Base-by-base conservation (phyloP, 2,329 filamentous ascomycete genomes). In the Aspergillus persii region DNA sequence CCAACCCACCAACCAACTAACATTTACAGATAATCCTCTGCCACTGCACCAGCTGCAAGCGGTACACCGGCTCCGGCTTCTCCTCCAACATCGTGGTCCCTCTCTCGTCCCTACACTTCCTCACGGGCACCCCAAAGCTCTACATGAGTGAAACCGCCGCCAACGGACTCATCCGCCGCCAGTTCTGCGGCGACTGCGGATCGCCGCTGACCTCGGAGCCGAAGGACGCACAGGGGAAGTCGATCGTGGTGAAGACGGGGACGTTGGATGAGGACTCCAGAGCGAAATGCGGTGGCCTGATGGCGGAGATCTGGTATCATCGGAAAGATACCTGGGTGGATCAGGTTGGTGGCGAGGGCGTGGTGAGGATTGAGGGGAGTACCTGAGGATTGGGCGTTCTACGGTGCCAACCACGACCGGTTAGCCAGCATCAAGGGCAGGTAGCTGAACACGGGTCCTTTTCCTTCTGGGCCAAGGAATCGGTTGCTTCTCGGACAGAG, bases 31-130 rank as follows among this genome's bases (percentile, higher is more conserved):
- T 50, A 33, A 30, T 47, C 50, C 50, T 66, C 57, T 69, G 68
- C 58, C 66, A 69, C 62, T 69, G 68, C 59, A 63, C 41, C 46
- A 64, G 48, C 57, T 69, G 68, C 62, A 69, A 69, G 41, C 66
- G 65, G 26, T 66, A 69, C 58, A 68, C 68, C 2, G 66, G 67
- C 55, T 61, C 63, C 12, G 56, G 56, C 46, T 70, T 69, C 59
- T 69, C 67, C 4, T 51, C 66, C 46, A 70, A 69, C 56, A 57
- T 69, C 30, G 53, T 66, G 50, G 47, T 69, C 31, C 60, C 66
- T 0, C 44, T 56, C 18, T 47, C 60, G 3, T 36, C 31, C 3
- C 49, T 69, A 11, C 47, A 55, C 41, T 69, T 62, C 58, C 68
- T 63, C 12, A 51, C 53, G 29, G 64, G 63, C 44, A 53, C 57